Evolutionary conservation across 2,329 filamentous ascomycete genomes (phyloP).

Genomic region (Chaetomiaceae sp.): DNA sequence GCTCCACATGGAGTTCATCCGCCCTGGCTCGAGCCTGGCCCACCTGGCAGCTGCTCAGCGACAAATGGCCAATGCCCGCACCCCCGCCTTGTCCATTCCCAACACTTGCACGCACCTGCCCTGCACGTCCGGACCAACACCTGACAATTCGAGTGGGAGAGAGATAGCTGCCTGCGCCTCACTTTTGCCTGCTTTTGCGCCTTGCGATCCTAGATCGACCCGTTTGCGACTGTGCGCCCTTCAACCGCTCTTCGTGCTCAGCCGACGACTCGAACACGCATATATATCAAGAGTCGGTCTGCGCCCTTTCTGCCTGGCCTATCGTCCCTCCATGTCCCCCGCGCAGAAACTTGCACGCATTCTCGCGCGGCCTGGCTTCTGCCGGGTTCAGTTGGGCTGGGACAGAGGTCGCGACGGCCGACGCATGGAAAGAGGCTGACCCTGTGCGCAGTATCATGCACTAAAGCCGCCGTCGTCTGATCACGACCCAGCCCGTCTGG

Average conservation of each 20-base stretch:
- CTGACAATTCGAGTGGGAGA: constrained; percentile 2
- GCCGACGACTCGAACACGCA: constrained; percentile 8
- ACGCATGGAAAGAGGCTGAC: constrained; percentile 12
- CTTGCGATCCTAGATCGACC: constrained; percentile 4
- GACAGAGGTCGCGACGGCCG: constrained; percentile 1
- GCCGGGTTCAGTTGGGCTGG: constrained; percentile 7
- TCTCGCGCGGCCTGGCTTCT: constrained; percentile 13
- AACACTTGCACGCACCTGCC: constrained; percentile 6
- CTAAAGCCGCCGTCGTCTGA: constrained; percentile 29
- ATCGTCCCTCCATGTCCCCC: constrained; percentile 3
- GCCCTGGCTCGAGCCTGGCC: not conserved
- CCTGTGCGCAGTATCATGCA: constrained; percentile 33
- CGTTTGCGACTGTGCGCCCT: constrained; percentile 14
- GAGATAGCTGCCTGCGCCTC: constrained; percentile 21
- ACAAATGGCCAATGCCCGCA: constrained; percentile 7
- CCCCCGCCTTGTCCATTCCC: constrained; percentile 15
- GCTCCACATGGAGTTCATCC: constrained; percentile 2
- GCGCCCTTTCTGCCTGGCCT: constrained; percentile 10
- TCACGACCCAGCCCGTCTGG: constrained; percentile 24
- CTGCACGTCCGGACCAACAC: constrained; percentile 7
- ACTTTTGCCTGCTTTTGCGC: constrained; percentile 18
- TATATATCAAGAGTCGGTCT: constrained; percentile 18
- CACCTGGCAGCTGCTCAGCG: not conserved
- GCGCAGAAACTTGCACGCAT: not conserved
- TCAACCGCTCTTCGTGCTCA: constrained; percentile 2